Base-by-base conservation (phyloP, 106 monocot genomes). In the Phalaenopsis equestris region DNA sequence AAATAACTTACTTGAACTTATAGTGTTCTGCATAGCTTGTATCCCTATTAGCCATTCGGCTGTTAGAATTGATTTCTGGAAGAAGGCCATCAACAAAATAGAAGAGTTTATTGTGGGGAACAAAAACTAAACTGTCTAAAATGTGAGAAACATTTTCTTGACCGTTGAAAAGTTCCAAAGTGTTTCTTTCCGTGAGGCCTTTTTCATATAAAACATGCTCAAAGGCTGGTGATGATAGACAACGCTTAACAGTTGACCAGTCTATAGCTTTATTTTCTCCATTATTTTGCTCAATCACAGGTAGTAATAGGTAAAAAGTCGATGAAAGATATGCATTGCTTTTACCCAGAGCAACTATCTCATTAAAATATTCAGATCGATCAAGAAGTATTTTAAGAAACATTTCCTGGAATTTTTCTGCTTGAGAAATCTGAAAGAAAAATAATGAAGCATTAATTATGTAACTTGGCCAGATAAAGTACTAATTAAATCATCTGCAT, bases 361-460 rank as follows among this genome's bases (percentile, higher is more conserved):
- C 82, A 64, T 77, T 73, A 80, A 65, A 79, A 83, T 91, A 93
- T 55, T 92, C 93, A 45, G 86, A 78, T 79, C 93, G 77, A 80
- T 95, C 93, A 81, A 99, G 83, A 72, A 95, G 87, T 68, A 95
- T 73, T 77, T 95, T 99, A 42, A 94, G 91, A 82, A 79, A 93
- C 91, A 95, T 93, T 87, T 93, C 99, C 81, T 99, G 99, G 67
- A 91, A 99, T 49, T 89, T 85, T 78, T 90, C 78, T 67, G 95
- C 94, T 48, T 90, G 85, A 55, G 84, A 65, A 64, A 99, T 86
- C 99, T 99, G 89, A 12, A 72, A n/a, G n/a, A 78, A 43, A 61
- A 83, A 57, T 36, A 75, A 73, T 4, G 45, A 67, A 43, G 67
- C 79, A 30, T 85, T 45, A 52, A 86, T 42, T 77, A 39, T 47